Evolutionary conservation across 2,329 filamentous ascomycete species (phyloP).

Genomic region (Aspergillus brasiliensis): DNA sequence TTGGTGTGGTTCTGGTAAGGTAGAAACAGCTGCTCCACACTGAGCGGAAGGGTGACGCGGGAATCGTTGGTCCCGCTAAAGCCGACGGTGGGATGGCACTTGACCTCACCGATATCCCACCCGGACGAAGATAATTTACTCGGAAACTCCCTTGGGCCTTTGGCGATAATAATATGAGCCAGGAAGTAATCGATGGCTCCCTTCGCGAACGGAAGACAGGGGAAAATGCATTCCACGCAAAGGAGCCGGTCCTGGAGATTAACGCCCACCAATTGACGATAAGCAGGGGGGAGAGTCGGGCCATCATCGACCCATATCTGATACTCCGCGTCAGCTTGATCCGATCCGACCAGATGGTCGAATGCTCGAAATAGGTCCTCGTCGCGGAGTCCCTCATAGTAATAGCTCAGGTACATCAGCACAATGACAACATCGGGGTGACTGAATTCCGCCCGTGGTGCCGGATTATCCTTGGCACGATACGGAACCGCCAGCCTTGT

Average conservation of each 20-base stretch:
- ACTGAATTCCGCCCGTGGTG: conserved; percentile 61
- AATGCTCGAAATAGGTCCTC: conserved; percentile 55
- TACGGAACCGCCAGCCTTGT: conserved; percentile 61
- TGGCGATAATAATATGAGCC: conserved; percentile 59
- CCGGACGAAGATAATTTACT: conserved; percentile 66
- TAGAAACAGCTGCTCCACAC: conserved; percentile 59
- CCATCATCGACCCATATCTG: conserved; percentile 34
- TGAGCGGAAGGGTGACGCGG: conserved; percentile 58
- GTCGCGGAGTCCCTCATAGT: conserved; percentile 57
- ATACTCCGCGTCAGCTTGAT: conserved; percentile 57
- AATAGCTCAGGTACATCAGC: conserved; percentile 60
- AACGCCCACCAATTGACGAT: conserved; percentile 52
- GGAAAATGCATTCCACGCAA: conserved; percentile 56
- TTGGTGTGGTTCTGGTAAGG: conserved; percentile 64
- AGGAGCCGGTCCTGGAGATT: conserved; percentile 60
- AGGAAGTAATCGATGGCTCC: conserved; percentile 66
- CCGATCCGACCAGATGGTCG: conserved; percentile 50
- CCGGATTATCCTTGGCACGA: conserved; percentile 60
- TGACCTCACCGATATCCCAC: conserved; percentile 61
- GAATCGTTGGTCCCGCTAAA: conserved; percentile 74
- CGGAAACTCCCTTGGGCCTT: conserved; percentile 64
- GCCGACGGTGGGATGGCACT: conserved; percentile 57
- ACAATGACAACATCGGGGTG: conserved; percentile 62
- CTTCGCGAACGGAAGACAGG: conserved; percentile 55
- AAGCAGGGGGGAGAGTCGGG: conserved; percentile 36